phyloP scores from a whole-genome alignment of 345 rosid genomes.

The Pugionium dolabratum region DNA sequence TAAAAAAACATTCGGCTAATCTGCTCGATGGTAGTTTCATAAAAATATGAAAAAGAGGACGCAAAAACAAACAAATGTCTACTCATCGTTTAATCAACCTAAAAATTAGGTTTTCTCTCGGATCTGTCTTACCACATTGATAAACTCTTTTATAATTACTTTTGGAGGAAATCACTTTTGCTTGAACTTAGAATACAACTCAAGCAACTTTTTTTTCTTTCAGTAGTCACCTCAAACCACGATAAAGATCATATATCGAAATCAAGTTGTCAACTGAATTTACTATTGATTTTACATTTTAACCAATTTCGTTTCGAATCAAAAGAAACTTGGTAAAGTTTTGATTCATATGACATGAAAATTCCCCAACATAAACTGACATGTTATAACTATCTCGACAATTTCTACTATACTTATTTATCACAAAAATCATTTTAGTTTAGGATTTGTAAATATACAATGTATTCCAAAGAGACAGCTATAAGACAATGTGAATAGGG shows the following conservation, averaged over 20 bases:
- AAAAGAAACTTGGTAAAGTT: conserved; percentile 12
- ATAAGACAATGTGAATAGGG: conserved; percentile 41
- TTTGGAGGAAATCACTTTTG: conserved; percentile 28
- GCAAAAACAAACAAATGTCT: too few species aligned
- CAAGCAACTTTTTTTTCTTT: conserved; percentile 9
- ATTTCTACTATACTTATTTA: neutral
- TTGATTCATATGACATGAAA: conserved; percentile 1
- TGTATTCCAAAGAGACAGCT: conserved; percentile 38
- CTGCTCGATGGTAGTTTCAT: too few species aligned
- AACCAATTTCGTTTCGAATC: conserved; percentile 11
- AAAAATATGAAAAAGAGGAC: too few species aligned
- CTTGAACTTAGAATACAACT: conserved; percentile 27
- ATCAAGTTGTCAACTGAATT: conserved; percentile 27
- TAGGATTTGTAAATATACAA: conserved; percentile 25
- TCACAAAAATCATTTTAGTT: neutral
- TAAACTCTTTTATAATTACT: neutral
- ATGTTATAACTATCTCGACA: conserved; percentile 13
- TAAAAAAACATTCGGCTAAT: too few species aligned
- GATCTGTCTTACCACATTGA: conserved; percentile 32
- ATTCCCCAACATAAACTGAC: neutral
- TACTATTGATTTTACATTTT: conserved; percentile 23
- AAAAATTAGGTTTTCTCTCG: conserved; percentile 35
- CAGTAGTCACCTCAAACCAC: conserved; percentile 34
- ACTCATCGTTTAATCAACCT: conserved; percentile 1
- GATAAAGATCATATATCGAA: conserved; percentile 30